Percentiles rank a stretch among this genome's conserved stretches.
Conservation (phyloP, 352 stramenopile genomes). For the Plasmopara viticola region DNA sequence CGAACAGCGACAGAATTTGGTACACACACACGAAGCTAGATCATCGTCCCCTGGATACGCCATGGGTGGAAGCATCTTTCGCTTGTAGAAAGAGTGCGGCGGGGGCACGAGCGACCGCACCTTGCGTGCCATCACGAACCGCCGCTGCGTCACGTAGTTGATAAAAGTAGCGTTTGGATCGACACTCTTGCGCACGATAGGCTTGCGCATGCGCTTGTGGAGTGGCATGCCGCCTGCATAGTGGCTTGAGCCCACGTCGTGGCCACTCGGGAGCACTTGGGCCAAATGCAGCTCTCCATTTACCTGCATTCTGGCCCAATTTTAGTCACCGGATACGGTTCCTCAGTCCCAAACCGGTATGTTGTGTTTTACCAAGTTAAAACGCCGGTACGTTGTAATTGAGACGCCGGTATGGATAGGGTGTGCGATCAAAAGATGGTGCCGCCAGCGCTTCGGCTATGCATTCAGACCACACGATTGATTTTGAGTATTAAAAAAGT, state of each 20-base stretch:
- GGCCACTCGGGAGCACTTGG: constrained; percentile 71
- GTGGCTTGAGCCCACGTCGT: constrained; percentile 63
- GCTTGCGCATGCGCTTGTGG: constrained; percentile 82
- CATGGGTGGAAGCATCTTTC: constrained; percentile 68
- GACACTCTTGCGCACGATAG: constrained; percentile 83
- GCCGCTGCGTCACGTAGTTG: constrained; percentile 66
- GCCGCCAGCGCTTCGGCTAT: too few species aligned
- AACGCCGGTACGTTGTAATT: too few species aligned
- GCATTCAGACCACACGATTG: too few species aligned
- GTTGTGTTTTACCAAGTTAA: constrained; percentile 7
- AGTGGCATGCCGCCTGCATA: constrained; percentile 61
- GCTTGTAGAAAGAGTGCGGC: constrained; percentile 83
- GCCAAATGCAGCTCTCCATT: constrained; percentile 59
- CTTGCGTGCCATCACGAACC: constrained; percentile 50
- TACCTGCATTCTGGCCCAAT: constrained; percentile 19
- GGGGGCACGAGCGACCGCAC: constrained; percentile 49
- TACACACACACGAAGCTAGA: constrained; percentile 71
- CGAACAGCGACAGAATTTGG: constrained; percentile 84
- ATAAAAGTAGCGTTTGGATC: constrained; percentile 85
- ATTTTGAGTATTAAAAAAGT: too few species aligned
- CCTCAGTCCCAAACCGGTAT: background rate
- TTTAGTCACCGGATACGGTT: background rate
- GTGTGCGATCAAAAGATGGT: too few species aligned
- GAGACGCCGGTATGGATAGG: too few species aligned
- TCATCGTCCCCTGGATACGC: constrained; percentile 59